Evolutionary conservation across 2,329 filamentous ascomycete genomes (phyloP).

Genomic region (Bimuria novae-zelandiae): DNA sequence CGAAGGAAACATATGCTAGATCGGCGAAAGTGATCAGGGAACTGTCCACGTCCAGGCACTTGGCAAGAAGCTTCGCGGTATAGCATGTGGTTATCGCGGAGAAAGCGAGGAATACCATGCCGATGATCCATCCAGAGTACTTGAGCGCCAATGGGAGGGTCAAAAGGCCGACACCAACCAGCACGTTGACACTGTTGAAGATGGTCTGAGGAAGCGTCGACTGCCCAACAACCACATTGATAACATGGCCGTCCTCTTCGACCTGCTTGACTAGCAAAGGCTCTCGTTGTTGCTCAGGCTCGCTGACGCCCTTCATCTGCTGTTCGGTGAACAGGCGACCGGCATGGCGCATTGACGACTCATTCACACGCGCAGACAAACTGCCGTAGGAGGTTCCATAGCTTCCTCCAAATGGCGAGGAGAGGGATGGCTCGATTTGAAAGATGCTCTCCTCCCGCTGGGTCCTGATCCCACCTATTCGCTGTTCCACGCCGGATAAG

Average conservation of each 20-base stretch:
- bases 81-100: constrained; percentile 80
- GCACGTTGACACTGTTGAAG: constrained; percentile 93
- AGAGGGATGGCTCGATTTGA: constrained; percentile 59
- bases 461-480: constrained; percentile 32
- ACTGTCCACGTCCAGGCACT: constrained; percentile 84
- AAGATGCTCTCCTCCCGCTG: constrained; percentile 52
- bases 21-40: constrained; percentile 93
- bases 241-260: constrained; percentile 79
- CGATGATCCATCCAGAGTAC: constrained; percentile 86
- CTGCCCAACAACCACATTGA: constrained; percentile 85
- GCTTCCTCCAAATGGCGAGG: constrained; percentile 72
- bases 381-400: constrained; percentile 69
- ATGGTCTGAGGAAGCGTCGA: constrained; percentile 95
- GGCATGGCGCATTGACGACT: constrained; percentile 61
- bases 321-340: constrained; percentile 56
- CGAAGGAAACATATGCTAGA: constrained; percentile 88
- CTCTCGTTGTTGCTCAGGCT: constrained; percentile 57
- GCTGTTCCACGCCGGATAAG: constrained; percentile 35
- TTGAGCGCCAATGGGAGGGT: constrained; percentile 86
- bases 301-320: constrained; percentile 48
- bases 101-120: constrained; percentile 73
- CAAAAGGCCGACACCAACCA: constrained; percentile 88
- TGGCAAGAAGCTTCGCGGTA: constrained; percentile 82
- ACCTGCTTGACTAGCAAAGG: constrained; percentile 87
- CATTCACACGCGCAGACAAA: constrained; percentile 60